These are phyloP conservation scores for Leccinum pellstonianum DNA, from an alignment of 768 basidiomycete species.

Conservation along the genomic window DNA sequence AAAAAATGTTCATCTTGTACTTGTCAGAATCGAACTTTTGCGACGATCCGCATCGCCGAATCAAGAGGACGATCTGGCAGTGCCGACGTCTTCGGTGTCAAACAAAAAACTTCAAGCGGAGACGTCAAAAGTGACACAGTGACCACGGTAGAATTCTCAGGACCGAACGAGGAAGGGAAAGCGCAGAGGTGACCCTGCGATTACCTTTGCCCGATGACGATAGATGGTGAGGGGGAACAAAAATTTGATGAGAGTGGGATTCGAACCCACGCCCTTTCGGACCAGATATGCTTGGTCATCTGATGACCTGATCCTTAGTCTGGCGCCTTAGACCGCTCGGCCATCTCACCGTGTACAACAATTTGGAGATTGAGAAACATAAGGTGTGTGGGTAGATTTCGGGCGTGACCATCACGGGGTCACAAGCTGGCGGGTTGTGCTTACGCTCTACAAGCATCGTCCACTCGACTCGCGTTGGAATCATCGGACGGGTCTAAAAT, in stretches of 20 bases:
- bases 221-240: too few relatives aligned
- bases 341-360: conserved; percentile 38
- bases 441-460: conserved; percentile 7
- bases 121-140: too few relatives aligned
- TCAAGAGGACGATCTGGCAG: too few relatives aligned
- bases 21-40: too few relatives aligned
- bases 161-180: too few relatives aligned
- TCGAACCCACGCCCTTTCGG: conserved; percentile 44
- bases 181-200: too few relatives aligned
- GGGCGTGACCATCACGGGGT: conserved; percentile 26
- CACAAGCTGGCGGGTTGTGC: conserved; percentile 5
- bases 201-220: too few relatives aligned
- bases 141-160: too few relatives aligned
- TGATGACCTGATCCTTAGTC: conserved; percentile 47
- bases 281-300: conserved; percentile 34
- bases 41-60: too few relatives aligned
- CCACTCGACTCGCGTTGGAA: conserved; percentile 6
- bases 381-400: background rate
- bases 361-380: background rate
- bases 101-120: too few relatives aligned
- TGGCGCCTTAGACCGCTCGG: conserved; percentile 65
- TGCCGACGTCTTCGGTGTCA: too few relatives aligned
- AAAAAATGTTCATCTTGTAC: too few relatives aligned
- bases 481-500: conserved; percentile 37
- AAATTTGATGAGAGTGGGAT: conserved; percentile 37